These are phyloP conservation scores for Forsythia suspensa DNA, from an alignment of 257 asterid genomes.

Conservation along the genomic window DNA sequence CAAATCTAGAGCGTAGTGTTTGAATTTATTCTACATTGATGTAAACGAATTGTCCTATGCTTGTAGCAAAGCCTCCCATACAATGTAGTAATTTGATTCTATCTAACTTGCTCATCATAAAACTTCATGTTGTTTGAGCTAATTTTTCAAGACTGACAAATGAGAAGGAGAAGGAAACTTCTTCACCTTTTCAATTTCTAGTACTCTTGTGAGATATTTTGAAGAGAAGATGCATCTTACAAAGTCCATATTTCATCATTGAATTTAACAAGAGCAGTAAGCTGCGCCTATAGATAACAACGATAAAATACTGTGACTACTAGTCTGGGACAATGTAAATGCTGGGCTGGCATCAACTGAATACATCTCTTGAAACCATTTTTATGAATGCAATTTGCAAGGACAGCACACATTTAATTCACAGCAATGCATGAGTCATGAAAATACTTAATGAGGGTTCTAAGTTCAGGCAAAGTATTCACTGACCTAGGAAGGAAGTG, in stretches of 20 bases:
- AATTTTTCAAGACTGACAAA: not conserved
- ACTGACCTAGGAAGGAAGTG: slow-evolving; percentile 89
- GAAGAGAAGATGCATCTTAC: not conserved
- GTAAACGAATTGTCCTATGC: not conserved
- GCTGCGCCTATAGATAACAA: not conserved
- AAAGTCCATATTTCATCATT: not conserved
- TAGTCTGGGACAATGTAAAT: not conserved
- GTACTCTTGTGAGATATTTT: not conserved
- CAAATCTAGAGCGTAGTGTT: no score
- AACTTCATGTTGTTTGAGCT: not conserved
- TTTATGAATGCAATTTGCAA: not conserved
- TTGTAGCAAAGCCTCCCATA: not conserved
- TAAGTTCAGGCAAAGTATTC: slow-evolving; percentile 12
- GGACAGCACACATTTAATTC: not conserved
- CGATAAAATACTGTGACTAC: not conserved
- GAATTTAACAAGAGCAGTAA: not conserved
- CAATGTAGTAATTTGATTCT: no score
- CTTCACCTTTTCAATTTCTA: not conserved
- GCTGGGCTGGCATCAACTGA: not conserved
- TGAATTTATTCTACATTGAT: no score
- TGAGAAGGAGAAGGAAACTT: not conserved
- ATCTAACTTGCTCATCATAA: no score
- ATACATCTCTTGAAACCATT: not conserved
- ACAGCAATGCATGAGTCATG: not conserved
- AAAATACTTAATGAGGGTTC: not conserved